These are phyloP conservation scores for Lenzites betulinus DNA, from an alignment of 768 basidiomycete species.

Conservation along the genomic window DNA sequence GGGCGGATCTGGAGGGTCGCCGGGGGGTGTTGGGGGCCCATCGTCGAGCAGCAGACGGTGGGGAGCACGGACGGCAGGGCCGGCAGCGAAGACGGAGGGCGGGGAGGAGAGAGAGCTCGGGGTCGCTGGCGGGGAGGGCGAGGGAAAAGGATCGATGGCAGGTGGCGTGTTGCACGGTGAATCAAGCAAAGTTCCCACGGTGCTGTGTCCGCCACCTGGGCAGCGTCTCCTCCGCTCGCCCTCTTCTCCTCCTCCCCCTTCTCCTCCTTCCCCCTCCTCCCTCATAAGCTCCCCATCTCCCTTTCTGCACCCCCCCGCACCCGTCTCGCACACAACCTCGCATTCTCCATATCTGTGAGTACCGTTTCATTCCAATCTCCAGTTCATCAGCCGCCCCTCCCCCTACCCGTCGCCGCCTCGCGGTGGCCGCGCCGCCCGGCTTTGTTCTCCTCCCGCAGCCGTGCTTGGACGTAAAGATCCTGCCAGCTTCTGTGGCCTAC, in stretches of 20 bases:
- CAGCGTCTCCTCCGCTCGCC: conserved; percentile 33
- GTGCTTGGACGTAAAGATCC: conserved; percentile 22
- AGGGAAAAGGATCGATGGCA: conserved; percentile 14
- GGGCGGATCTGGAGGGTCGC: neutral
- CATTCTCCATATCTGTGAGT: conserved; percentile 18
- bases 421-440: conserved; percentile 17
- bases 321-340: conserved; percentile 16
- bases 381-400: conserved; percentile 10
- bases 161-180: conserved; percentile 14
- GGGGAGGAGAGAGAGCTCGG: neutral
- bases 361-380: conserved; percentile 11
- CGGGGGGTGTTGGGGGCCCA: neutral
- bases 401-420: conserved; percentile 21
- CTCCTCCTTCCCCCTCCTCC: conserved; percentile 18
- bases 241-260: conserved; percentile 31
- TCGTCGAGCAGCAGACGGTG: neutral
- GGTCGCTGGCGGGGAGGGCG: no score
- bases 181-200: conserved; percentile 24
- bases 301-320: conserved; percentile 20
- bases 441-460: conserved; percentile 5
- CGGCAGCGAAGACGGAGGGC: neutral
- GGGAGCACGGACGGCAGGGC: neutral
- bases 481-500: conserved; percentile 1
- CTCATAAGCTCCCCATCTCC: conserved; percentile 11
- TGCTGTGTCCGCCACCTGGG: conserved; percentile 27